Evolutionary conservation across 1,284 basidiomycete genomes (phyloP).

Genomic region (Malassezia globosa): DNA sequence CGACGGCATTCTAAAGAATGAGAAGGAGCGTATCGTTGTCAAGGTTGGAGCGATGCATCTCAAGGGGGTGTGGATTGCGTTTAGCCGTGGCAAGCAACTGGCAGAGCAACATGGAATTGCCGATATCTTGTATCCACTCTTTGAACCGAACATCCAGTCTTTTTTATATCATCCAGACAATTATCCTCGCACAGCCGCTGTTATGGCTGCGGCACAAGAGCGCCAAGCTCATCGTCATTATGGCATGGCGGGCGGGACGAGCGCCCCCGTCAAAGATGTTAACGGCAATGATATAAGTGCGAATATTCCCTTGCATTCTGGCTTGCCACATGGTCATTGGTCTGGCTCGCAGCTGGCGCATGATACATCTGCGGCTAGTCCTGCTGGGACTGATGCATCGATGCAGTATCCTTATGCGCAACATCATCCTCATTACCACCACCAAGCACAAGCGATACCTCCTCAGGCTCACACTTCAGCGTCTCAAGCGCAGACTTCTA

Average conservation of each 20-base stretch:
- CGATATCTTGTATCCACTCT: constrained; percentile 44
- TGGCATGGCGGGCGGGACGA: neutral
- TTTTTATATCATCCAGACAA: constrained; percentile 47
- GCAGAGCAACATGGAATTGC: constrained; percentile 44
- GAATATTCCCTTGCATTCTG: constrained; percentile 4
- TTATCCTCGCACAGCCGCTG: constrained; percentile 43
- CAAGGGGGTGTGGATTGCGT: constrained; percentile 47
- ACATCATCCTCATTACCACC: constrained; percentile 14
- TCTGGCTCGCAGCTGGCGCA: neutral
- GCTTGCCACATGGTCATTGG: constrained; percentile 8
- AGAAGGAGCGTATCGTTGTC: constrained; percentile 47
- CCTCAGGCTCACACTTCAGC: neutral
- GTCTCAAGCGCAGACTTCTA: neutral
- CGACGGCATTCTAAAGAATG: constrained; percentile 46
- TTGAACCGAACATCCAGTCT: constrained; percentile 46
- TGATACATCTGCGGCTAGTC: neutral
- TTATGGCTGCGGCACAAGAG: constrained; percentile 45
- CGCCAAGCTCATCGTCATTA: constrained; percentile 35
- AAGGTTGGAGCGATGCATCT: constrained; percentile 47
- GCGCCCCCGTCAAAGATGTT: constrained; percentile 9
- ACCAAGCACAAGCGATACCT: neutral
- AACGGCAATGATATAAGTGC: constrained; percentile 3
- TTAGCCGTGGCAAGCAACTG: constrained; percentile 42
- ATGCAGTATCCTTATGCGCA: constrained; percentile 10
- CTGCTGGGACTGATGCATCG: neutral